Conservation (phyloP, 208 protist genomes). For the Lotmaria passim region DNA sequence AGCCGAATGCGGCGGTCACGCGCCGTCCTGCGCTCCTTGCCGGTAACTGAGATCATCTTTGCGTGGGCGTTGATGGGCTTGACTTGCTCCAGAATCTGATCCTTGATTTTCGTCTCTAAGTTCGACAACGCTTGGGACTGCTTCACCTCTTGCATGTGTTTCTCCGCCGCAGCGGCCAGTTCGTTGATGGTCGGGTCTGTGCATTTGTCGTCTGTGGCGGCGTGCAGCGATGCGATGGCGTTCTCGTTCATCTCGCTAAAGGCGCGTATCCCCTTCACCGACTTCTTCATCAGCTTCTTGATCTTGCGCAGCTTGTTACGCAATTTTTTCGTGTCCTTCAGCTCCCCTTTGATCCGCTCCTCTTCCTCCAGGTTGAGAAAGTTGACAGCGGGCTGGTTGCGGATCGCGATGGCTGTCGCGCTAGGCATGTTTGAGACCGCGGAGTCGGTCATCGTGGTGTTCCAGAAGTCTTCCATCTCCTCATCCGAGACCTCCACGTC, state of each 20-base stretch:
- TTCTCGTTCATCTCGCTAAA: slow-evolving; percentile 23
- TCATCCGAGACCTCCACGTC: slow-evolving; percentile 36
- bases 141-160: slow-evolving; percentile 28
- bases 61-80: slow-evolving; percentile 41
- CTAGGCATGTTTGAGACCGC: slow-evolving; percentile 18
- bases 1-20: slow-evolving; percentile 43
- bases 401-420: slow-evolving; percentile 39
- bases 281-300: slow-evolving; percentile 36
- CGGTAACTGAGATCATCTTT: slow-evolving; percentile 29
- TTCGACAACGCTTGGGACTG: slow-evolving; percentile 13
- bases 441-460: background rate
- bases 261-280: slow-evolving; percentile 28
- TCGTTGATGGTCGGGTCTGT: slow-evolving; percentile 34
- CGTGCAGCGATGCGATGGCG: slow-evolving; percentile 18
- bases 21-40: slow-evolving; percentile 33
- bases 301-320: slow-evolving; percentile 40
- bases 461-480: slow-evolving; percentile 31
- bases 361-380: slow-evolving; percentile 46
- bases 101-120: slow-evolving; percentile 22
- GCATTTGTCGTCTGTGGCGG: slow-evolving; percentile 21
- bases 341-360: slow-evolving; percentile 31
- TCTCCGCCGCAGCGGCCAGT: slow-evolving; percentile 20
- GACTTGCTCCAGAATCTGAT: slow-evolving; percentile 42
- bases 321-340: slow-evolving; percentile 36
- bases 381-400: slow-evolving; percentile 34